Percentiles rank a stretch among this genome's conserved stretches.
phyloP scores from a whole-genome alignment of 1,284 basidiomycete species.

The Abortiporus biennis region DNA sequence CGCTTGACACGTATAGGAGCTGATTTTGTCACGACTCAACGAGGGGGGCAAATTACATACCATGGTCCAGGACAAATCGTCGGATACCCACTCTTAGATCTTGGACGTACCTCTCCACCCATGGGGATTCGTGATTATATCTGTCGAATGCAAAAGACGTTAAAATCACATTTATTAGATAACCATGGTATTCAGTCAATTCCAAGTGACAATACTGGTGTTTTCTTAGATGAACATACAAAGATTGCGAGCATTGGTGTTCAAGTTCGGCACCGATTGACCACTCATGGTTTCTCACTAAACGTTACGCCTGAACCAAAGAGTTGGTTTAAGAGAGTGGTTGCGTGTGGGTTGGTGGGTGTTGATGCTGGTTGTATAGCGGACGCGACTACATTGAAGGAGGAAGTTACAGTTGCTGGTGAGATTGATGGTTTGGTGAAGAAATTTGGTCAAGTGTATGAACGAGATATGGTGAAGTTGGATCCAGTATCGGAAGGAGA shows the following conservation, averaged over 20 bases:
- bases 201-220: slow-evolving; percentile 69
- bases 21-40: slow-evolving; percentile 77
- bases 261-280: slow-evolving; percentile 90
- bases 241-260: slow-evolving; percentile 96
- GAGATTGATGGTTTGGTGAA: slow-evolving; percentile 49
- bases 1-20: slow-evolving; percentile 77
- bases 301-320: slow-evolving; percentile 83
- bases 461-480: slow-evolving; percentile 48
- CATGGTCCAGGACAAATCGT: slow-evolving; percentile 98
- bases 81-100: slow-evolving; percentile 91
- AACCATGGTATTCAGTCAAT: slow-evolving; percentile 47
- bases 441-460: slow-evolving; percentile 48
- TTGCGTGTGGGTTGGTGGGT: slow-evolving; percentile 90
- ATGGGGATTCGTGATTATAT: slow-evolving; percentile 69
- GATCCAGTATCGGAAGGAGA: slow-evolving; percentile 41
- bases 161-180: slow-evolving; percentile 53
- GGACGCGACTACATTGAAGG: slow-evolving; percentile 22
- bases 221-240: slow-evolving; percentile 59
- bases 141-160: slow-evolving; percentile 57
- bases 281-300: slow-evolving; percentile 92
- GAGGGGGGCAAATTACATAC: slow-evolving; percentile 94
- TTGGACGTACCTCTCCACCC: slow-evolving; percentile 41
- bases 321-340: slow-evolving; percentile 81
- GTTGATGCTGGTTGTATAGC: slow-evolving; percentile 72
- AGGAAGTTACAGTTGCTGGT: slow-evolving; percentile 33